phyloP scores from a whole-genome alignment of 805 yeast species.

The Priceomyces fermenticarens region DNA sequence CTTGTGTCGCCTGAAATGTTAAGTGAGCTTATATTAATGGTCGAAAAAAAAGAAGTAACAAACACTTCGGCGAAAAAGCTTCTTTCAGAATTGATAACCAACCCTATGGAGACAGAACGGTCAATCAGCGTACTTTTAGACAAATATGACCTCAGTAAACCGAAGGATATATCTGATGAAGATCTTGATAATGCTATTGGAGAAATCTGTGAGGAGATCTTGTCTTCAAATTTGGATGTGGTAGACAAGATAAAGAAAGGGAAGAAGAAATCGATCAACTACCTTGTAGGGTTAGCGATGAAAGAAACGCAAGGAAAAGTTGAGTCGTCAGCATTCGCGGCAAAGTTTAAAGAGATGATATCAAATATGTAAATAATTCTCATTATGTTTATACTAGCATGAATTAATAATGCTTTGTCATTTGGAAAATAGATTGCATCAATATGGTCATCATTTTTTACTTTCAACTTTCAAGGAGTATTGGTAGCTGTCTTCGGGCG shows the following conservation, averaged over 20 bases:
- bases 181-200: constrained; percentile 32
- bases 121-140: constrained; percentile 45
- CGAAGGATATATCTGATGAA: constrained; percentile 23
- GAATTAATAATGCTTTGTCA: no score
- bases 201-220: constrained; percentile 44
- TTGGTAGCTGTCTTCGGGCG: constrained; percentile 11
- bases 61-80: constrained; percentile 66
- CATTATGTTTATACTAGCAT: background rate
- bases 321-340: constrained; percentile 27
- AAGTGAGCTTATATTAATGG: constrained; percentile 52
- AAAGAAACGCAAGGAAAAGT: constrained; percentile 66
- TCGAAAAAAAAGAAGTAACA: constrained; percentile 50
- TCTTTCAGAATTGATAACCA: constrained; percentile 57
- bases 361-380: constrained; percentile 5
- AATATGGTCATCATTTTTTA: constrained; percentile 1
- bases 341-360: constrained; percentile 22
- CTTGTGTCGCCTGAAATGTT: constrained; percentile 41
- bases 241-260: constrained; percentile 57
- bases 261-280: constrained; percentile 68
- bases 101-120: constrained; percentile 32
- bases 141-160: constrained; percentile 47
- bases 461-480: constrained; percentile 13
- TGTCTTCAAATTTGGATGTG: constrained; percentile 47
- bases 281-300: constrained; percentile 83
- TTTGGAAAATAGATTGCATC: no score